phyloP scores from a whole-genome alignment of 768 basidiomycete genomes.

The Kwoniella botswanensis region DNA sequence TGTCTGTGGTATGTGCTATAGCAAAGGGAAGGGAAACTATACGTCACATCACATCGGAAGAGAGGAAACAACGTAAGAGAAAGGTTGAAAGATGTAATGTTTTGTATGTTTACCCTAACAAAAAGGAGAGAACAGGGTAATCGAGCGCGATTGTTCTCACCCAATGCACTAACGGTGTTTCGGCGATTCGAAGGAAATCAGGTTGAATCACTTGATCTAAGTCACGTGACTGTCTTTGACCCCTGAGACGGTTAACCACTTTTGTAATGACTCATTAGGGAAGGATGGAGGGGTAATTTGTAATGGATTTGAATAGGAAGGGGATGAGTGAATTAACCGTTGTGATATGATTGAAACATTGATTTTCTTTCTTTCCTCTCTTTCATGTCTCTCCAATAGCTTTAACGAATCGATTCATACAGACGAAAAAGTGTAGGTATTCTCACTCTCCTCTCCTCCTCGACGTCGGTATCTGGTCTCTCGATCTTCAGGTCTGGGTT shows the following conservation, averaged over 20 bases:
- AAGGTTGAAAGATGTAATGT: conserved; percentile 17
- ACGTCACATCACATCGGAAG: conserved; percentile 1
- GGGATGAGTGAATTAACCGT: neutral
- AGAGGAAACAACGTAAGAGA: neutral
- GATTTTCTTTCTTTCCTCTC: neutral
- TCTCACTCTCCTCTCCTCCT: neutral
- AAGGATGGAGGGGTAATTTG: neutral
- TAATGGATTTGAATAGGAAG: neutral
- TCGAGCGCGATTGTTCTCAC: conserved; percentile 13
- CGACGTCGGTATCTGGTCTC: neutral
- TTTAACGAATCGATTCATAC: neutral
- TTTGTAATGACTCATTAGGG: neutral
- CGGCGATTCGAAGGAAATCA: conserved; percentile 20
- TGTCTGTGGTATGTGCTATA: neutral
- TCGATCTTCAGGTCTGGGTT: neutral
- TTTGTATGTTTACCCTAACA: conserved; percentile 3
- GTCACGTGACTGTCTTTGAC: conserved; percentile 4
- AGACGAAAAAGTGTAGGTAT: neutral
- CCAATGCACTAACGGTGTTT: conserved; percentile 6
- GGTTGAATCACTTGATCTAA: conserved; percentile 7
- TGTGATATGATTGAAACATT: neutral
- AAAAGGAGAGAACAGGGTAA: neutral
- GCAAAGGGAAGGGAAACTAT: neutral
- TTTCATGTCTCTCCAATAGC: neutral
- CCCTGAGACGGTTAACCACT: conserved; percentile 8